Evolutionary conservation across 2,329 filamentous ascomycete genomes (phyloP), one percentile per base, ranked within the genome.

Genomic region (Furcasterigmium furcatum): DNA sequence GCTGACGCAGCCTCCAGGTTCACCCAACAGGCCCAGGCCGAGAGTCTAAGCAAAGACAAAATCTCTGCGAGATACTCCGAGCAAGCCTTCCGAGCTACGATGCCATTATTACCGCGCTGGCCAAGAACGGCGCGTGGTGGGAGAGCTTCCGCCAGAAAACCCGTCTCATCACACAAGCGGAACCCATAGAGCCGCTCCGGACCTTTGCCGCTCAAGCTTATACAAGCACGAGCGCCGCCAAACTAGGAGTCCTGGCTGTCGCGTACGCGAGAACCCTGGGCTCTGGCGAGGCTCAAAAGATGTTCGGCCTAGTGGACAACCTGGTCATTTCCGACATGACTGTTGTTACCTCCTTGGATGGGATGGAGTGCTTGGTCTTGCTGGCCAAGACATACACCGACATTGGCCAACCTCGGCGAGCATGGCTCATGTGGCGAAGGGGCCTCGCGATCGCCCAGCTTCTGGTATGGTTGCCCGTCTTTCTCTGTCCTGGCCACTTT

Each of bases 371-470:
- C 46, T 52, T 70, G 21, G 60, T 72, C 27, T 43, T 73, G 12
- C 63, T 68, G 46, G 62, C 64, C 6, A 72, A 70, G 46, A 63
- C 62, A 52, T 72, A 70, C 53, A 62, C 66, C 5, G 69, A 73
- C 46, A 62, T 68, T 22, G 70, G 70, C 2, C 69, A 72, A 48
- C 68, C 70, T 19, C 63, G 68, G 36, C 52, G 64, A 49, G 62
- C 66, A 4, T 73, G 70, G 70, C 51, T 72, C 14, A 60, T 61
- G 3, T 63, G 62, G 47, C 63, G 69, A 14, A 67, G 64, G 47
- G 70, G 64, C 2, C 48, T 72, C 35, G 63, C 63, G 49, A 67
- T 67, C 47, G 61, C 65, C 3, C 68, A 73, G 52, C 58, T 72
- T 5, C 68, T 68, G 61, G 67, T 68, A 58, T 34, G 63, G 50